Base-by-base conservation (phyloP, 2,329 filamentous ascomycete species). In the Monosporascus sp. region DNA sequence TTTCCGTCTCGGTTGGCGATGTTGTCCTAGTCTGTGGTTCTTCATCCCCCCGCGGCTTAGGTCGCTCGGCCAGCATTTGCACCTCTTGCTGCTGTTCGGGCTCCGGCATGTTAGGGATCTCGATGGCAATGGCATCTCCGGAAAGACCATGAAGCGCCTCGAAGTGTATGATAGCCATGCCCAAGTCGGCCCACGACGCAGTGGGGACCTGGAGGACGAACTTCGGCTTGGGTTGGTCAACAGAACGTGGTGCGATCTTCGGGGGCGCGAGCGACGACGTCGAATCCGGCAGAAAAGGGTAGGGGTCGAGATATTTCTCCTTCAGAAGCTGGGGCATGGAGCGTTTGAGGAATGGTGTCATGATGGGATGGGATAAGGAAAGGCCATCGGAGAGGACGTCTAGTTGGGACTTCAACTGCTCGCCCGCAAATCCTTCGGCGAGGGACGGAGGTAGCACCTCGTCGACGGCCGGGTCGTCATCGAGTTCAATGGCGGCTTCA, bases 401-500 rank as follows among this genome's bases (percentile, higher is more conserved):
- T 5, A 87, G 72, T 44, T 81, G 74, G 35, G 76, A 68, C 57
- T 81, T 84, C 48, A 87, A 66, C 61, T 85, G 80, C 60, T 84
- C 79, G 4, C 84, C 84, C 0, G 83, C 83, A 55, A 85, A 77
- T 0, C 76, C 81, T 60, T 87, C 84, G 43, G 83, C 82, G 15
- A 87, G 68, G 1, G 83, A 84, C 0, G 81, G 80, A 0, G 84
- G 83, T 35, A 83, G 78, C 14, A 86, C 78, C 56, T 87, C 83
- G 27, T 76, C 75, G 2, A 85, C 71, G 3, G 83, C 75, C 0
- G 84, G 84, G 58, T 87, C 84, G 61, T 87, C 84, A 57, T 87
- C 84, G 38, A 86, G 70, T 65, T 87, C 84, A 35, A 87, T 80
- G 6, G 84, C 83, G 35, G 84, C 81, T 63, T 87, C 84, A 2